Evolutionary conservation across 352 stramenopile species (phyloP).

Genomic region (Phytophthora vignae): DNA sequence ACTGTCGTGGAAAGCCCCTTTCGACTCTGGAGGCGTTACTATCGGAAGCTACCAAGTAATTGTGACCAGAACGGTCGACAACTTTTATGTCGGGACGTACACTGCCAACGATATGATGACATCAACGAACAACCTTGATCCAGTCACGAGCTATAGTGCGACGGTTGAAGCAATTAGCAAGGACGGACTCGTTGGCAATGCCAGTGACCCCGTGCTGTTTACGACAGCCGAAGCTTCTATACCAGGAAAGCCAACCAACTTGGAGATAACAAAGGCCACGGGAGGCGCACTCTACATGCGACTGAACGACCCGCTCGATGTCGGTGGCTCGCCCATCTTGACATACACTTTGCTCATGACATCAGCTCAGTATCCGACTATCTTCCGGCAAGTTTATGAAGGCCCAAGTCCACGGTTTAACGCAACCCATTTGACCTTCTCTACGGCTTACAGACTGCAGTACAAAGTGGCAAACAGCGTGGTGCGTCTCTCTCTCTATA

Average conservation of each 20-base stretch:
- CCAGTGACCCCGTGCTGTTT: constrained; percentile 23
- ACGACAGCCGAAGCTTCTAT: constrained; percentile 44
- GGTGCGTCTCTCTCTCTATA: constrained; percentile 36
- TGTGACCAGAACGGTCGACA: constrained; percentile 12
- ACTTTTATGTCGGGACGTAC: constrained; percentile 3
- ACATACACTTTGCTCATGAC: constrained; percentile 40
- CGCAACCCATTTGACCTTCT: constrained; percentile 42
- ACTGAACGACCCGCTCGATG: constrained; percentile 45
- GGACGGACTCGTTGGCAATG: constrained; percentile 37
- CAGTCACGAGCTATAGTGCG: constrained; percentile 43
- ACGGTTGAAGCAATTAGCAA: constrained; percentile 47
- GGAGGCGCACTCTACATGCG: constrained; percentile 55
- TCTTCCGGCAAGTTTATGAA: constrained; percentile 57
- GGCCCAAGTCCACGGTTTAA: constrained; percentile 28
- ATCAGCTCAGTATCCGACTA: constrained; percentile 43
- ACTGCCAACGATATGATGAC: constrained; percentile 4
- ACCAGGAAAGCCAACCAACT: constrained; percentile 43
- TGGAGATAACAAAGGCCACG: constrained; percentile 37
- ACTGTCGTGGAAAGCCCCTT: constrained; percentile 51
- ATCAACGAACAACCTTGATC: constrained; percentile 38
- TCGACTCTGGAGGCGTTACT: constrained; percentile 49
- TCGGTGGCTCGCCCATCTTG: constrained; percentile 41
- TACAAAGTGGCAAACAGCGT: constrained; percentile 49
- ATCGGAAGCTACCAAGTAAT: constrained; percentile 47
- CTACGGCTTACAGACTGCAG: constrained; percentile 56